Evolutionary conservation across 192 early-diverging fungal species (phyloP).

Genomic region (Coemansia sp.): DNA sequence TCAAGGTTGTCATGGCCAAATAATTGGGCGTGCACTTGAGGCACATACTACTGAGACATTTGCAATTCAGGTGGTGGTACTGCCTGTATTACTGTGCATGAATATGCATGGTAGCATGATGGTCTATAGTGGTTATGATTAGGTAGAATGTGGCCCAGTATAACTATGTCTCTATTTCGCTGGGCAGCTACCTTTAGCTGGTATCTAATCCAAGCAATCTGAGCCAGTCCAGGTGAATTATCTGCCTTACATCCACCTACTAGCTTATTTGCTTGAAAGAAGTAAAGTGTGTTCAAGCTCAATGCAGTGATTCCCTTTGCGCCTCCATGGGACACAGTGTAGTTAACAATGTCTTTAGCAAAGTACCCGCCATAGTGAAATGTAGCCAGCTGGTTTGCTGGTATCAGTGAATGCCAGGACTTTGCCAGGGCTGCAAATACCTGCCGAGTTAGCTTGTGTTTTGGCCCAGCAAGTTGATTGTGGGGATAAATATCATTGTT

Average conservation of each 20-base stretch:
- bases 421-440: conserved; percentile 51
- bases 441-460: conserved; percentile 45
- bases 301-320: conserved; percentile 53
- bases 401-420: conserved; percentile 61
- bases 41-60: background rate
- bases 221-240: conserved; percentile 58
- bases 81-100: conserved; percentile 42
- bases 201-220: conserved; percentile 67
- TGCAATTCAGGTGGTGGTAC: conserved; percentile 10
- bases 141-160: conserved; percentile 68
- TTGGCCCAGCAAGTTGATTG: conserved; percentile 56
- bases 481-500: conserved; percentile 74
- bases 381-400: conserved; percentile 54
- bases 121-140: conserved; percentile 50
- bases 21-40: conserved; percentile 54
- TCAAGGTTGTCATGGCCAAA: conserved; percentile 77
- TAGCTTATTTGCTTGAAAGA: conserved; percentile 63
- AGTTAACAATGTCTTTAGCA: conserved; percentile 48
- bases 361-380: conserved; percentile 71
- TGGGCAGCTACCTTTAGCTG: conserved; percentile 51
- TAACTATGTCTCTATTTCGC: conserved; percentile 51
- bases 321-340: conserved; percentile 7
- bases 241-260: conserved; percentile 58
- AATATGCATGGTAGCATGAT: conserved; percentile 52
- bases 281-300: conserved; percentile 71